These are phyloP conservation scores for Phytophthora syringae DNA, from an alignment of 352 stramenopile species.

Conservation along the genomic window DNA sequence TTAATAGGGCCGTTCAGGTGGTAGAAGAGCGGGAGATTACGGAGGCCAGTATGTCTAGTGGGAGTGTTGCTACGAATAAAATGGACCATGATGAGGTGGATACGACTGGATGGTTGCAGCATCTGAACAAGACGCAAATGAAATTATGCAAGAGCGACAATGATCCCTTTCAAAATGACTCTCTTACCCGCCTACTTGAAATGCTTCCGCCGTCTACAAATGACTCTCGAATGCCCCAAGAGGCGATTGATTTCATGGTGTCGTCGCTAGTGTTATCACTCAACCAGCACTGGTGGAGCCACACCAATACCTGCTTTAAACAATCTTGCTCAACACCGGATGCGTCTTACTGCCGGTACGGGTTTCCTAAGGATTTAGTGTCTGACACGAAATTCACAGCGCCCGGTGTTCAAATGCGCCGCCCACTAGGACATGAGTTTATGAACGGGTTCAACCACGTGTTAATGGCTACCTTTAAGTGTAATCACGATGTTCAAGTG, in stretches of 20 bases:
- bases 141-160: neutral
- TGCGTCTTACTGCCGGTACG: neutral
- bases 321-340: neutral
- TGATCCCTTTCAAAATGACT: neutral
- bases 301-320: neutral
- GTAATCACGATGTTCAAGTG: too few relatives aligned
- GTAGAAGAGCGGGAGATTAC: neutral
- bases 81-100: too few relatives aligned
- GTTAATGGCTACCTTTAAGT: too few relatives aligned
- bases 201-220: neutral
- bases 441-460: neutral
- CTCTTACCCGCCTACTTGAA: neutral
- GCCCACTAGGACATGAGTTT: neutral
- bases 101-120: neutral
- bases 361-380: neutral
- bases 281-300: constrained; percentile 7
- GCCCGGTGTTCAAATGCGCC: neutral
- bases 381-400: too few relatives aligned
- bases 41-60: too few relatives aligned
- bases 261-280: neutral
- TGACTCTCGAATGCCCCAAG: neutral
- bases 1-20: neutral
- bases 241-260: neutral
- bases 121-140: neutral
- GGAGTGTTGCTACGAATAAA: too few relatives aligned